Conservation (phyloP, 1,284 basidiomycete species). For the Ceratobasidium sp. region DNA sequence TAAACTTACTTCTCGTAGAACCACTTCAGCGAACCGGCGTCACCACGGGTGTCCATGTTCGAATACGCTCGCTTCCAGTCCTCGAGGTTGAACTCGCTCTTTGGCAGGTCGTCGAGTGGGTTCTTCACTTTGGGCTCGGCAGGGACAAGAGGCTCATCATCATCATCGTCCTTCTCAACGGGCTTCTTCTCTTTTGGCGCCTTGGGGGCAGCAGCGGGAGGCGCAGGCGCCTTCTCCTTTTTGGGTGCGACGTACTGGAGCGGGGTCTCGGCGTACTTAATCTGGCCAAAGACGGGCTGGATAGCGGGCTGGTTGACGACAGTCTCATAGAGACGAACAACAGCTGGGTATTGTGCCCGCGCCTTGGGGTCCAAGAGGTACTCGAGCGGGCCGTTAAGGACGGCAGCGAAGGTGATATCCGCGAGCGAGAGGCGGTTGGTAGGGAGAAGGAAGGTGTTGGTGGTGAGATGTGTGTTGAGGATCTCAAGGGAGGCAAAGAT, state of each 20-base stretch:
- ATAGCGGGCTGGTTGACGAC: constrained; percentile 84
- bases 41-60: constrained; percentile 91
- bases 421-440: constrained; percentile 95
- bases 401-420: constrained; percentile 78
- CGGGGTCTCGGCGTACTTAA: constrained; percentile 76
- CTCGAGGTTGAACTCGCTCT: constrained; percentile 93
- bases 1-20: constrained; percentile 84
- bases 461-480: constrained; percentile 79
- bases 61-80: constrained; percentile 99
- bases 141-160: constrained; percentile 67
- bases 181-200: constrained; percentile 66
- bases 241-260: constrained; percentile 75
- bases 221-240: constrained; percentile 60
- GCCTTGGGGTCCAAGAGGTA: constrained; percentile 71
- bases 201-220: constrained; percentile 66
- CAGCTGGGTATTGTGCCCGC: constrained; percentile 78
- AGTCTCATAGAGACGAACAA: constrained; percentile 85
- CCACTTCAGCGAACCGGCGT: constrained; percentile 82
- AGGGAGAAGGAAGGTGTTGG: constrained; percentile 87
- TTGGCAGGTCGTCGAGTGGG: constrained; percentile 92
- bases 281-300: constrained; percentile 71
- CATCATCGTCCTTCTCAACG: constrained; percentile 73
- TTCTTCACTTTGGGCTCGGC: constrained; percentile 88
- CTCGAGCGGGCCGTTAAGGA: constrained; percentile 63
- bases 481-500: constrained; percentile 67